Percentiles rank a stretch among this genome's conserved stretches.
phyloP scores from a whole-genome alignment of 371 early-diverging fungal species.

The Umbelopsis sp. region DNA sequence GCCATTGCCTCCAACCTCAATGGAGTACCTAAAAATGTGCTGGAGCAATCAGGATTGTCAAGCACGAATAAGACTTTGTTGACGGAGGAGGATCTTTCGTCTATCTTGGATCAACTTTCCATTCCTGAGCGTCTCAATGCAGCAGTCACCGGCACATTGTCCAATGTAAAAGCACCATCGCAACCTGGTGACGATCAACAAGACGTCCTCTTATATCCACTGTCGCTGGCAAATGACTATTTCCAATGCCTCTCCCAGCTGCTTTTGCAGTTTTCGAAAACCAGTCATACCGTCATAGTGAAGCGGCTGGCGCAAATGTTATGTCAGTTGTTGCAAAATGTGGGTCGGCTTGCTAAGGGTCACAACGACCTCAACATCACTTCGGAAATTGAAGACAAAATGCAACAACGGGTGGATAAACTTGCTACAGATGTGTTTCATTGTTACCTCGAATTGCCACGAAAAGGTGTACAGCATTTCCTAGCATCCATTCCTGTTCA shows the following conservation, averaged over 20 bases:
- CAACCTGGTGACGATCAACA: neutral
- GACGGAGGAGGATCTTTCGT: conserved; percentile 66
- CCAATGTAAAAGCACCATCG: neutral
- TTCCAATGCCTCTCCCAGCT: conserved; percentile 13
- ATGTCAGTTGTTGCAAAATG: conserved; percentile 41
- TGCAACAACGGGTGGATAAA: conserved; percentile 25
- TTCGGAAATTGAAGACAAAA: conserved; percentile 14
- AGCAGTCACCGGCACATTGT: neutral
- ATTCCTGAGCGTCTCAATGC: conserved; percentile 26
- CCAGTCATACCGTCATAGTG: conserved; percentile 27
- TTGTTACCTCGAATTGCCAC: conserved; percentile 32
- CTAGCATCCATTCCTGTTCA: conserved; percentile 55
- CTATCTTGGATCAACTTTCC: conserved; percentile 64
- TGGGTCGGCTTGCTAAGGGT: conserved; percentile 20
- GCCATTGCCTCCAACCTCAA: conserved; percentile 17
- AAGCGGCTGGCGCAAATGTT: conserved; percentile 51
- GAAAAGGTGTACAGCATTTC: conserved; percentile 47
- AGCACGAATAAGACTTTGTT: conserved; percentile 22
- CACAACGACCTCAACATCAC: conserved; percentile 25
- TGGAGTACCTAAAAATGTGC: neutral
- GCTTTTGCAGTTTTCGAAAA: conserved; percentile 13
- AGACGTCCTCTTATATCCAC: conserved; percentile 26
- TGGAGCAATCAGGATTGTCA: neutral
- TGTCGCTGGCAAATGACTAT: conserved; percentile 23
- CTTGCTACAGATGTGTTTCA: conserved; percentile 23